Percentiles rank a stretch among this genome's conserved stretches.
Conservation (phyloP, 192 early-diverging fungal genomes). For the Backusella tarrabulga region DNA sequence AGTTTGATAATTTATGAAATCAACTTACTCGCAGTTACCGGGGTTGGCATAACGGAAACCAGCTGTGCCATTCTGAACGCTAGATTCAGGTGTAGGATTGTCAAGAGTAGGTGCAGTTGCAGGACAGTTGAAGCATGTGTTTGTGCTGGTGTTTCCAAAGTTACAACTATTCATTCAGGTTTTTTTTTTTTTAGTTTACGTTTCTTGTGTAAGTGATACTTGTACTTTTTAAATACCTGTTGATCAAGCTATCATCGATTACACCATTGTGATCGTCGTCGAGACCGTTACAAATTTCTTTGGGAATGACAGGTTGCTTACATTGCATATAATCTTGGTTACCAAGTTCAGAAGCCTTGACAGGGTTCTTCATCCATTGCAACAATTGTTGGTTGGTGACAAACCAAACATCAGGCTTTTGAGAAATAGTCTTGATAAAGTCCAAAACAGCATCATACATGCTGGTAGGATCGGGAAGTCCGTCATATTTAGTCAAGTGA, state of each 20-base stretch:
- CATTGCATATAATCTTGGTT: slow-evolving; percentile 66
- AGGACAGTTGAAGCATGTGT: slow-evolving; percentile 60
- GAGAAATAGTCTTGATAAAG: slow-evolving; percentile 48
- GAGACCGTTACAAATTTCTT: slow-evolving; percentile 72
- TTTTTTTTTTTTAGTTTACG: not conserved
- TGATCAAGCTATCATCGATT: slow-evolving; percentile 39
- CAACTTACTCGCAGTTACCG: slow-evolving; percentile 53
- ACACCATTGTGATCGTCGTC: slow-evolving; percentile 44
- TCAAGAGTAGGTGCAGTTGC: slow-evolving; percentile 27
- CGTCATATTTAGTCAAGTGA: slow-evolving; percentile 35
- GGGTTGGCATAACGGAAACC: slow-evolving; percentile 45
- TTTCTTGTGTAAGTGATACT: not conserved
- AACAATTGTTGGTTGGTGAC: slow-evolving; percentile 70
- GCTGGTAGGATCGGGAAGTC: slow-evolving; percentile 16
- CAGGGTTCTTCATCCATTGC: slow-evolving; percentile 78
- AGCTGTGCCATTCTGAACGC: slow-evolving; percentile 26
- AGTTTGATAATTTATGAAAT: not conserved
- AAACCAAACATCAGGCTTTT: slow-evolving; percentile 65
- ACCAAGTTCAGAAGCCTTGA: slow-evolving; percentile 60
- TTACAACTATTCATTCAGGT: slow-evolving; percentile 37
- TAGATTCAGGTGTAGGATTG: slow-evolving; percentile 41
- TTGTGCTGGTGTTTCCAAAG: slow-evolving; percentile 41
- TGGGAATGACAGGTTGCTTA: slow-evolving; percentile 47
- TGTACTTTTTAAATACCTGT: slow-evolving; percentile 22
- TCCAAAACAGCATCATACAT: slow-evolving; percentile 29